Conservation (phyloP, 225 moss, liverwort and hornwort species). For the Physcomitrium patens region DNA sequence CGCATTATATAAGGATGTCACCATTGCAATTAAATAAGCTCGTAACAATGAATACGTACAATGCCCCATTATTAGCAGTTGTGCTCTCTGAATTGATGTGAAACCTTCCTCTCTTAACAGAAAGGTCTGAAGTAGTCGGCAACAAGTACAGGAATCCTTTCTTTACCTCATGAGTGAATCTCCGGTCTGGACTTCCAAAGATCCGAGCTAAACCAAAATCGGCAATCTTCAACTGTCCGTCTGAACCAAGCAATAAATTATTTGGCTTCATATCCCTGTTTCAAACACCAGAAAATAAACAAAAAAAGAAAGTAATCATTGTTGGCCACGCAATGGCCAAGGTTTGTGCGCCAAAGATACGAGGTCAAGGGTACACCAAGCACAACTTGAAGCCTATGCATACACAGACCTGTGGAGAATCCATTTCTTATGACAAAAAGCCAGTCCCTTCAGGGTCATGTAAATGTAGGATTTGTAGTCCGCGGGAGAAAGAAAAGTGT, state of each 20-base stretch:
- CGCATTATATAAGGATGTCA: slow-evolving; percentile 28
- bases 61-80: background rate
- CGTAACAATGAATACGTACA: background rate
- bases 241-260: slow-evolving; percentile 83
- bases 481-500: slow-evolving; percentile 93
- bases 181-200: slow-evolving; percentile 98
- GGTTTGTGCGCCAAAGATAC: too few species aligned
- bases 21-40: background rate
- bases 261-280: slow-evolving; percentile 99
- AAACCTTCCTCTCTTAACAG: background rate
- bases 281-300: slow-evolving; percentile 13
- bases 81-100: slow-evolving; percentile 3
- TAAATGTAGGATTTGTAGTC: slow-evolving; percentile 97
- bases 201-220: slow-evolving; percentile 99
- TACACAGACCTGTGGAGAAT: slow-evolving; percentile 84
- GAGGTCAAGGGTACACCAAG: background rate
- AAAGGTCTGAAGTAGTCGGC: background rate
- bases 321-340: slow-evolving; percentile 6
- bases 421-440: slow-evolving; percentile 98
- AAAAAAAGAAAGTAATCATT: background rate
- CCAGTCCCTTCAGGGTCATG: slow-evolving; percentile 96
- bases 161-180: slow-evolving; percentile 90
- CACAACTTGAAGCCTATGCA: background rate
- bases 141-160: slow-evolving; percentile 1
- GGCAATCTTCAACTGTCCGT: slow-evolving; percentile 94